Evolutionary conservation across 208 protist species (phyloP), one percentile per base, ranked within the genome.

Genomic region (Acanthamoeba rhysodes): DNA sequence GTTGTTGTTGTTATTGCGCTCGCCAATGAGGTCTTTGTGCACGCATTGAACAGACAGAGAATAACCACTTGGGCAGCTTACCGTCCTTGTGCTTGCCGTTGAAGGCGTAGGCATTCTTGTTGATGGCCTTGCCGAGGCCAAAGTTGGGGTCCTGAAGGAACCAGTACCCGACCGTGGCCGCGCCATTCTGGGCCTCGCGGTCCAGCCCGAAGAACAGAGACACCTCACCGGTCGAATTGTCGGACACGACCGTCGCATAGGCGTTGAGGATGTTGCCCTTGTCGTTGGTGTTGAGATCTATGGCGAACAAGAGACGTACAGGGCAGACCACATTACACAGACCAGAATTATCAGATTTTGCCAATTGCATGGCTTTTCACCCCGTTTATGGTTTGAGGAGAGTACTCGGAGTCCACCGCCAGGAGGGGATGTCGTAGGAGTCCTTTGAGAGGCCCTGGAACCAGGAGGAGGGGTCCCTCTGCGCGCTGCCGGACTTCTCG

Each of bases 241-340:
- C n/a, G 68, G 29, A 8, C 68, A 76, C n/a, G 68, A 76, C 32
- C 68, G 68, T n/a, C 22, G 68, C 68, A n/a, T 76, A 76, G 68
- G 68, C 68, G 68, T 76, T 76, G 68, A 76, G 68, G 27, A 76
- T 76, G 68, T 76, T 76, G 68, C 68, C 68, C 68, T 76, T 76
- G 5, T 76, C 68, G 68, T 76, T 76, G 29, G 68, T 76, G 68
- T 76, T 76, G 68, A 76, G 68, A 20, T 29, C 68, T 76, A n/a
- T n/a, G n/a, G n/a, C n/a, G n/a, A n/a, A n/a, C n/a, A n/a, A n/a
- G n/a, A n/a, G 68, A 16, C 62, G 24, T 0, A 29, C n/a, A 29
- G 62, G 4, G 0, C 62, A 70, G 0, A 48, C 45, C 62, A 70
- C 62, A 41, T 41, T 41, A 29, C 14, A n/a, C 12, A 6, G n/a